These are phyloP conservation scores for Radiomyces spectabilis DNA, from an alignment of 192 early-diverging fungal genomes.

Conservation along the genomic window DNA sequence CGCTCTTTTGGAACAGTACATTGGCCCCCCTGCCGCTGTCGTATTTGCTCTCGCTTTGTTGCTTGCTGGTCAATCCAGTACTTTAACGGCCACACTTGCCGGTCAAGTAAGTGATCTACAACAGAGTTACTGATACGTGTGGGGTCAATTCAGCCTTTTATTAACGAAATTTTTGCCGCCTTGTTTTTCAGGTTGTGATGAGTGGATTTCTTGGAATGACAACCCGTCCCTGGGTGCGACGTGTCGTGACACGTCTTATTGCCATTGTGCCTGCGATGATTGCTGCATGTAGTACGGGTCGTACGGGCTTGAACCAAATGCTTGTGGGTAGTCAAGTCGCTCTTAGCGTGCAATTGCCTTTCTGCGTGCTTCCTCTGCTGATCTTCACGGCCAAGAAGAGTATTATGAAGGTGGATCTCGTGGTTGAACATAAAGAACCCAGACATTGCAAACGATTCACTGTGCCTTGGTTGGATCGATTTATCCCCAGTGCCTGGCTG, in stretches of 20 bases:
- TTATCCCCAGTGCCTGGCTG: background rate
- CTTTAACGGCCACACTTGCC: conserved; percentile 79
- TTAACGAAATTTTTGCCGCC: background rate
- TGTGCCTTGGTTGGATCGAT: background rate
- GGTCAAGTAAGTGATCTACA: too few species aligned
- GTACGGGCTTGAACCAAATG: conserved; percentile 52
- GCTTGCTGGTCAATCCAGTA: conserved; percentile 67
- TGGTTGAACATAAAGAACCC: background rate
- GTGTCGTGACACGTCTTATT: conserved; percentile 61
- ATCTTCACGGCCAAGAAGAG: conserved; percentile 51
- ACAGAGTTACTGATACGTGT: too few species aligned
- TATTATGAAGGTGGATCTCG: conserved; percentile 36
- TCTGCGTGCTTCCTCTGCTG: conserved; percentile 74
- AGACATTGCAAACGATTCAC: background rate
- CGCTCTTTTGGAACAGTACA: conserved; percentile 42
- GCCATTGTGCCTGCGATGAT: conserved; percentile 70
- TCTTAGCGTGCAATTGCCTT: conserved; percentile 70
- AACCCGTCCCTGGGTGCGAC: conserved; percentile 56
- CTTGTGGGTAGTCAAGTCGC: conserved; percentile 73
- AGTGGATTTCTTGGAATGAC: conserved; percentile 63
- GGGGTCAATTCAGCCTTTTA: background rate
- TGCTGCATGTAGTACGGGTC: conserved; percentile 54
- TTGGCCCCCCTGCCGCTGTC: conserved; percentile 55
- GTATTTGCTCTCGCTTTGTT: conserved; percentile 74
- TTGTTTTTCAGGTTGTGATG: conserved; percentile 51